A percentile compares a stretch with the other conserved stretches of the same genome.
These are phyloP conservation scores for Tolypocladium guangdongense DNA, from an alignment of 2,329 filamentous ascomycete species.

Conservation along the genomic window DNA sequence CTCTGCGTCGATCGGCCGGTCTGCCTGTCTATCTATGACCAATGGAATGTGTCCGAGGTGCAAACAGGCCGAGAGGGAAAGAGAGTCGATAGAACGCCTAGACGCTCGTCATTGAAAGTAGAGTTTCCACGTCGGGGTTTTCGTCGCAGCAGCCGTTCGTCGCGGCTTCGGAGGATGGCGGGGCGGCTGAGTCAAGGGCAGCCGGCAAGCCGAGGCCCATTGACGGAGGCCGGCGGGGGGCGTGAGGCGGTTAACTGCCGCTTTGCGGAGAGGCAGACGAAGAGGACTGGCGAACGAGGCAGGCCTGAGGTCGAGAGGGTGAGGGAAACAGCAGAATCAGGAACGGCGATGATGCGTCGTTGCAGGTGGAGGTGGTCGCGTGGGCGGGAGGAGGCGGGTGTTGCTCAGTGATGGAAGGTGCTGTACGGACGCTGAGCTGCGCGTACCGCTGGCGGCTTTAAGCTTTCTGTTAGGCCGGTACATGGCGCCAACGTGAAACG, in stretches of 20 bases:
- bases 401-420: neutral
- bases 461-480: neutral
- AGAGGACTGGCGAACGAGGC: neutral
- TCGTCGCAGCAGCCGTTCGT: neutral
- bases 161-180: constrained; percentile 7
- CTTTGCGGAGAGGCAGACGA: neutral
- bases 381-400: neutral
- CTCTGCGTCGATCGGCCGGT: neutral
- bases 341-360: neutral
- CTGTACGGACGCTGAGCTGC: too few relatives aligned
- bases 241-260: neutral
- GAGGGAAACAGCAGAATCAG: neutral
- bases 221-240: neutral
- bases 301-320: neutral
- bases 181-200: constrained; percentile 12
- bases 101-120: neutral
- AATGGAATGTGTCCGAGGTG: neutral
- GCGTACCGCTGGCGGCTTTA: too few relatives aligned
- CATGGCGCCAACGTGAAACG: neutral
- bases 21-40: neutral
- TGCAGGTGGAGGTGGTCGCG: neutral
- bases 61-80: neutral
- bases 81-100: neutral
- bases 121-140: neutral
- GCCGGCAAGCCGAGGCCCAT: constrained; percentile 7